Conservation (phyloP, 176 grass and related monocot species). For the Phoenix dactylifera region DNA sequence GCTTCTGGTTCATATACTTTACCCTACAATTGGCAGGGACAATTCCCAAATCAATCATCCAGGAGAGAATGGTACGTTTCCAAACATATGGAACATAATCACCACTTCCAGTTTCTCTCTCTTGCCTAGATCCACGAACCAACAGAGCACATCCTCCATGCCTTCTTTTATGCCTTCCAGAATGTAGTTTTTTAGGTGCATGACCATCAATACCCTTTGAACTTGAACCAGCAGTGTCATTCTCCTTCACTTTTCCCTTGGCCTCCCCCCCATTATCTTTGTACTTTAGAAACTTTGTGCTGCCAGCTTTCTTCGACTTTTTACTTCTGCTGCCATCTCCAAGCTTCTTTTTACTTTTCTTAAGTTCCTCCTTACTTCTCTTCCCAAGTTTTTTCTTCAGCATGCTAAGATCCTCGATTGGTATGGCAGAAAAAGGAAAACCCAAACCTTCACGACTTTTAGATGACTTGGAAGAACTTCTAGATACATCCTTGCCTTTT, state of each 20-base stretch:
- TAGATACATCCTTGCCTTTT: slow-evolving; percentile 17
- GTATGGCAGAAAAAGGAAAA: slow-evolving; percentile 28
- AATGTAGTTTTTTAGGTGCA: slow-evolving; percentile 1
- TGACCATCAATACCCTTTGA: slow-evolving; percentile 11
- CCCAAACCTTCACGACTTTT: slow-evolving; percentile 25
- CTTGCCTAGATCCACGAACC: slow-evolving; percentile 48
- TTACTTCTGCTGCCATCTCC: slow-evolving; percentile 28
- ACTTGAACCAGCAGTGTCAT: slow-evolving; percentile 9
- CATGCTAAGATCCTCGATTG: slow-evolving; percentile 56
- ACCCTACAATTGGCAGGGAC: slow-evolving; percentile 47
- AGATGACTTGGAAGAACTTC: slow-evolving; percentile 5
- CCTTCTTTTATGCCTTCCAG: slow-evolving; percentile 24
- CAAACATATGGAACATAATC: slow-evolving; percentile 60
- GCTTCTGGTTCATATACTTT: slow-evolving; percentile 72
- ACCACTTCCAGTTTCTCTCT: slow-evolving; percentile 28
- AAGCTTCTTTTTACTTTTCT: slow-evolving; percentile 34
- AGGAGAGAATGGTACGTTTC: slow-evolving; percentile 76
- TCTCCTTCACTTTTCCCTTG: slow-evolving; percentile 17
- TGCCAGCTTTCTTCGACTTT: slow-evolving; percentile 20
- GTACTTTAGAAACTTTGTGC: not conserved
- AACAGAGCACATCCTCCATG: slow-evolving; percentile 56
- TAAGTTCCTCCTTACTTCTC: slow-evolving; percentile 30
- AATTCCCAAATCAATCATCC: slow-evolving; percentile 91
- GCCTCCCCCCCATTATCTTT: slow-evolving; percentile 12
- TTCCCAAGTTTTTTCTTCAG: slow-evolving; percentile 76